These are phyloP conservation scores for Candida saitoana DNA, from an alignment of 805 yeast species.

Conservation along the genomic window DNA sequence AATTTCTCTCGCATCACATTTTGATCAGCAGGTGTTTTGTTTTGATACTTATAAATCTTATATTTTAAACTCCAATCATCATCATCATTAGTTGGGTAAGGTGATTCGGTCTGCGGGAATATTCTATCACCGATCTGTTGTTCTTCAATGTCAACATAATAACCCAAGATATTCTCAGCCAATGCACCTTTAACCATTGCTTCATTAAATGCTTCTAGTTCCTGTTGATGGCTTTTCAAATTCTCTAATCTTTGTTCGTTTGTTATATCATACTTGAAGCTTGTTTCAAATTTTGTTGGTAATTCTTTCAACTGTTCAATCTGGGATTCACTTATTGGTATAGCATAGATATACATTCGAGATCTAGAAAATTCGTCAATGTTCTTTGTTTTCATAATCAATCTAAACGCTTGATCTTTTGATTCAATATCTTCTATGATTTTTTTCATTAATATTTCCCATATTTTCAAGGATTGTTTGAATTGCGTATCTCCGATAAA, in stretches of 20 bases:
- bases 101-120: slow-evolving; percentile 13
- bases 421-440: slow-evolving; percentile 23
- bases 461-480: slow-evolving; percentile 50
- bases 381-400: slow-evolving; percentile 16
- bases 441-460: slow-evolving; percentile 32
- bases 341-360: slow-evolving; percentile 25
- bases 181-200: slow-evolving; percentile 11
- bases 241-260: slow-evolving; percentile 20
- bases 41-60: slow-evolving; percentile 9
- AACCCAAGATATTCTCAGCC: slow-evolving; percentile 16
- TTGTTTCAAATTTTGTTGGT: slow-evolving; percentile 21
- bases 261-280: slow-evolving; percentile 25
- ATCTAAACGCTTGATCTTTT: slow-evolving; percentile 22
- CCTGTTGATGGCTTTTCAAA: slow-evolving; percentile 20
- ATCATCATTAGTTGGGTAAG: slow-evolving; percentile 19
- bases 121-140: slow-evolving; percentile 15
- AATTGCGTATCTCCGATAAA: slow-evolving; percentile 67
- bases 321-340: slow-evolving; percentile 22
- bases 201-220: slow-evolving; percentile 23
- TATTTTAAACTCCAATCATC: slow-evolving; percentile 18
- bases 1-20: not conserved
- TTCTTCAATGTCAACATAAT: slow-evolving; percentile 18
- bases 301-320: slow-evolving; percentile 22
- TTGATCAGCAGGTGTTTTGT: slow-evolving; percentile 4
- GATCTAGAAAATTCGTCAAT: slow-evolving; percentile 1